These are phyloP conservation scores for Diaporthe caulivora DNA, from an alignment of 2,329 filamentous ascomycete species.

Conservation along the genomic window DNA sequence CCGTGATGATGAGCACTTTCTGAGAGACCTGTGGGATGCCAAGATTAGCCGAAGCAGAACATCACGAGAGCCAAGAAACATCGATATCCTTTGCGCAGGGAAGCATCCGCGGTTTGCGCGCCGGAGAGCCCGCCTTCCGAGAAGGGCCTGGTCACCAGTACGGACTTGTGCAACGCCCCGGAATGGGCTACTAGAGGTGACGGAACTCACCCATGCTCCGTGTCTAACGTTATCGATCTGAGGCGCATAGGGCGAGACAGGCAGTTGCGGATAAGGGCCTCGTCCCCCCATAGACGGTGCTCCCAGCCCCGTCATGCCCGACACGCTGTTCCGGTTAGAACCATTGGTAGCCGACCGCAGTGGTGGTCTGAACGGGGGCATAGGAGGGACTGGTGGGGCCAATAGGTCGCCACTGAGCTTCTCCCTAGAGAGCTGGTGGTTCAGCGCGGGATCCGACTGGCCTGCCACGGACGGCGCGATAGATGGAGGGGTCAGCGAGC, in stretches of 20 bases:
- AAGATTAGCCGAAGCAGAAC: not conserved
- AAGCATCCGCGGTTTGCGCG: not conserved
- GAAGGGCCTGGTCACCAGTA: too few relatives aligned
- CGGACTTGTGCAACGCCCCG: not conserved
- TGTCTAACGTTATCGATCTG: conserved; percentile 83
- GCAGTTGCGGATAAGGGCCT: conserved; percentile 63
- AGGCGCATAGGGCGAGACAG: conserved; percentile 84
- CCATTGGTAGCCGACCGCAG: conserved; percentile 52
- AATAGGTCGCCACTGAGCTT: conserved; percentile 38
- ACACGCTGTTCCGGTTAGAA: conserved; percentile 73
- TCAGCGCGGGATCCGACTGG: conserved; percentile 74
- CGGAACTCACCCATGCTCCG: conserved; percentile 80
- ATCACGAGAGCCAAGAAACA: not conserved
- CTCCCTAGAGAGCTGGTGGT: conserved; percentile 63
- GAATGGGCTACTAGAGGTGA: not conserved
- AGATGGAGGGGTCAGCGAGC: conserved; percentile 82
- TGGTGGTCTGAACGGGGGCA: conserved; percentile 52
- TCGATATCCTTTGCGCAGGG: not conserved
- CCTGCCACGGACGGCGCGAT: conserved; percentile 76
- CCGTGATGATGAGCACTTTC: conserved; percentile 86
- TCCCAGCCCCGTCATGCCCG: conserved; percentile 72
- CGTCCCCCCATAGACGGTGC: conserved; percentile 67
- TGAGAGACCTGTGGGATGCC: conserved; percentile 78
- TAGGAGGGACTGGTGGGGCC: conserved; percentile 47
- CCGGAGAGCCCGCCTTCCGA: not conserved